Evolutionary conservation across 176 grass and related monocot genomes (phyloP).

Genomic region (Eleusine coracana): DNA sequence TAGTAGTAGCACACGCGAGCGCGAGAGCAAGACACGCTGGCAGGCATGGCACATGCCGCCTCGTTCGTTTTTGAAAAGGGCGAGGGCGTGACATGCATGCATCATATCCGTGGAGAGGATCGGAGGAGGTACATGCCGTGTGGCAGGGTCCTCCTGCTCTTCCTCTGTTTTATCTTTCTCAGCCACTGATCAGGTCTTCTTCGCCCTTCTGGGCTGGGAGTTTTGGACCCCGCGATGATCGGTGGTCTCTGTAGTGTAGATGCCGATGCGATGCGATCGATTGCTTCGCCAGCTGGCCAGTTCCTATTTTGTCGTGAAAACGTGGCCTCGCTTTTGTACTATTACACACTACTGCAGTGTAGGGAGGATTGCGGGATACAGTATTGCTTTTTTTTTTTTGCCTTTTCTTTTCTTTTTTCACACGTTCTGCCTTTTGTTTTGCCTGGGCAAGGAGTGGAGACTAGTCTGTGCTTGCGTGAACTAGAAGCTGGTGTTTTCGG

Average conservation of each 20-base stretch:
- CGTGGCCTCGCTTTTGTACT: not conserved
- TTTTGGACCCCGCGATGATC: not conserved
- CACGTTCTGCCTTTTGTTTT: not conserved
- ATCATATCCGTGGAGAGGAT: not conserved
- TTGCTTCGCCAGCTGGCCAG: not conserved
- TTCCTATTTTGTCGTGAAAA: not conserved
- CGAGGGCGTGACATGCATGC: not conserved
- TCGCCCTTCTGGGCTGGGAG: too few species aligned
- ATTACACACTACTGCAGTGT: not conserved
- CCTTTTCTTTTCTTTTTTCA: too few species aligned
- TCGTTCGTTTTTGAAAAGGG: not conserved
- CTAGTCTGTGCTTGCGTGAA: not conserved
- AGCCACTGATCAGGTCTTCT: too few species aligned
- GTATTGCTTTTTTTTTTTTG: too few species aligned
- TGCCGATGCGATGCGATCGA: not conserved
- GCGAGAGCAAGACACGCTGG: too few species aligned
- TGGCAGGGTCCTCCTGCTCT: too few species aligned
- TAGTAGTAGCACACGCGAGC: not conserved
- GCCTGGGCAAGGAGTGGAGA: too few species aligned
- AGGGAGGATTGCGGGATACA: not conserved
- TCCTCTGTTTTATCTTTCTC: too few species aligned
- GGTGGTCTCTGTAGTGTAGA: not conserved
- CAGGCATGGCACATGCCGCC: not conserved
- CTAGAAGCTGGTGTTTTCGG: not conserved
- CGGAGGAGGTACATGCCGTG: too few species aligned